A percentile compares a stretch with the other conserved stretches of the same genome.
Evolutionary conservation across 768 basidiomycete species (phyloP).

Genomic region (Paxillus rubicundulus): DNA sequence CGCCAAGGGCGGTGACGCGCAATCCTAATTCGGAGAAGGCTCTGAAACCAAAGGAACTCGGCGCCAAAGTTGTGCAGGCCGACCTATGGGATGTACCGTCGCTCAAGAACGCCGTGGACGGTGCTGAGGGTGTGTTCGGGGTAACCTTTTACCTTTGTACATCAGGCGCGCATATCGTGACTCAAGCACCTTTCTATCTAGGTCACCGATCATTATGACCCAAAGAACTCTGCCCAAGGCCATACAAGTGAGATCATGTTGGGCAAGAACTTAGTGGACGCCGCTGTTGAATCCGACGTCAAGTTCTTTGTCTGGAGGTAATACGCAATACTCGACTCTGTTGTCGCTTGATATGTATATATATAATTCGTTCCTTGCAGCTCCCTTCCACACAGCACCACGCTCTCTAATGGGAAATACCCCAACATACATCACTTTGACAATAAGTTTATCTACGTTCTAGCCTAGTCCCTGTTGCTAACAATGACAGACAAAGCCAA

Average conservation of each 20-base stretch:
- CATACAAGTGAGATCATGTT: constrained; percentile 19
- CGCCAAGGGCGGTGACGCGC: constrained; percentile 34
- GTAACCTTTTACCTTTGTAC: constrained; percentile 11
- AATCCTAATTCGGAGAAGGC: constrained; percentile 26
- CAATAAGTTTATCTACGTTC: constrained; percentile 10
- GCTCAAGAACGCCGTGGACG: constrained; percentile 26
- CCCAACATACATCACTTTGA: constrained; percentile 24
- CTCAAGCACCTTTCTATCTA: not conserved
- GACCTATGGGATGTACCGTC: constrained; percentile 26
- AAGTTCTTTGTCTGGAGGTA: constrained; percentile 35
- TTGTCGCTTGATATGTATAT: not conserved
- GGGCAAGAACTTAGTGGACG: constrained; percentile 33
- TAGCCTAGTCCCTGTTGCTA: not conserved
- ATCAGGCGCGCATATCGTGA: not conserved
- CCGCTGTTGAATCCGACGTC: constrained; percentile 17
- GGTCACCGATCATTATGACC: constrained; percentile 25
- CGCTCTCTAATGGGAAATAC: constrained; percentile 22
- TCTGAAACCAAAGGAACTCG: constrained; percentile 17
- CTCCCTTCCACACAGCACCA: constrained; percentile 18
- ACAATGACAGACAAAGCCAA: constrained; percentile 21
- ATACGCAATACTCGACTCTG: not conserved
- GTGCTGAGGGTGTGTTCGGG: constrained; percentile 33
- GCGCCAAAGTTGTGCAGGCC: constrained; percentile 22
- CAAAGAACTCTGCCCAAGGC: constrained; percentile 6
- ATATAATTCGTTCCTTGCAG: constrained; percentile 1